These are phyloP conservation scores for Aspergillus costaricaensis DNA, from an alignment of 2,329 filamentous ascomycete genomes.

Conservation along the genomic window DNA sequence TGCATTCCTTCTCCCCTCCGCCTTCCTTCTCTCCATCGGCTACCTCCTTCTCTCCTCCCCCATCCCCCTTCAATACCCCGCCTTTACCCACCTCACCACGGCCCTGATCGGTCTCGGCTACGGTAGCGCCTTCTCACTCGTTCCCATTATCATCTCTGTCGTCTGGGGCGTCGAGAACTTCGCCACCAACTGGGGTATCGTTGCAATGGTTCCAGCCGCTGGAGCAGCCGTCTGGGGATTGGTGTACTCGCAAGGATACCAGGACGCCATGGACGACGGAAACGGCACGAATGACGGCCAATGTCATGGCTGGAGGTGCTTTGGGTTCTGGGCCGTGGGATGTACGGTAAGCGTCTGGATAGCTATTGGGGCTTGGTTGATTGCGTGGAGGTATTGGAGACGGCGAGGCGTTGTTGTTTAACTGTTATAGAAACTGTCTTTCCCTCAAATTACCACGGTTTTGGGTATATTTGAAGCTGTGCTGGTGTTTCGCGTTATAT, in stretches of 20 bases:
- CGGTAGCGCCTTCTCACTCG: conserved; percentile 84
- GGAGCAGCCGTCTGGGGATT: conserved; percentile 89
- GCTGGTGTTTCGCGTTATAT: too few relatives aligned
- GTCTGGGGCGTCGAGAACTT: conserved; percentile 99
- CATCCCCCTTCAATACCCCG: conserved; percentile 72
- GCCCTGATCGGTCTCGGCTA: conserved; percentile 86
- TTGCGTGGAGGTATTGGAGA: conserved; percentile 86
- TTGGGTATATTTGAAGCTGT: too few relatives aligned
- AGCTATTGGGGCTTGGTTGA: conserved; percentile 70
- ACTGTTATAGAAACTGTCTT: background rate
- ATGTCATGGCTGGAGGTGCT: conserved; percentile 82
- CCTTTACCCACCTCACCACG: conserved; percentile 84
- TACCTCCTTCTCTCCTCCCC: conserved; percentile 78
- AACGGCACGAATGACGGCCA: conserved; percentile 53
- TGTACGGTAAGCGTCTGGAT: conserved; percentile 71
- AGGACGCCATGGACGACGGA: conserved; percentile 46
- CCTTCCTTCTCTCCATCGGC: conserved; percentile 71
- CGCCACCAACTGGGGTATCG: conserved; percentile 95
- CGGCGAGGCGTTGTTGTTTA: conserved; percentile 71
- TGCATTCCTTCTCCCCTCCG: conserved; percentile 74
- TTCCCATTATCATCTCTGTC: conserved; percentile 90
- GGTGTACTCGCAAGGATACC: conserved; percentile 67
- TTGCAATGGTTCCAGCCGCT: conserved; percentile 85
- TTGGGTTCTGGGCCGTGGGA: conserved; percentile 85
- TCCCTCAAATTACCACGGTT: too few relatives aligned